Evolutionary conservation across 2,329 filamentous ascomycete species (phyloP).

Genomic region (Xylariaceae sp.): DNA sequence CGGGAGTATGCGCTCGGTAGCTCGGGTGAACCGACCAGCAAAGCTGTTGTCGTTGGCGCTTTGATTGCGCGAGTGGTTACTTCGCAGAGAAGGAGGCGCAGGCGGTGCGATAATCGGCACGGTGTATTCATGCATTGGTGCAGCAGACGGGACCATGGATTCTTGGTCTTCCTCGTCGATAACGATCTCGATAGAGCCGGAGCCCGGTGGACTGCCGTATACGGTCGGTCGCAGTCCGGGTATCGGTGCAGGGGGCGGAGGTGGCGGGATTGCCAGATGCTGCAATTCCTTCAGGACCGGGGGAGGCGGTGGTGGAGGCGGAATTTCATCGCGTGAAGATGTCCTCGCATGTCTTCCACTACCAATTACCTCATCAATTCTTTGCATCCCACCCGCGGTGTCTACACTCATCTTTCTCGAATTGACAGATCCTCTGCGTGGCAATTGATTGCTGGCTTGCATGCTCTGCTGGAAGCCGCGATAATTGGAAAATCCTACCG

Average conservation of each 20-base stretch:
- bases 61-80: constrained; percentile 51
- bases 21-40: constrained; percentile 50
- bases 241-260: constrained; percentile 56
- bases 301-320: constrained; percentile 47
- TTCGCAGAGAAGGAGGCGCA: constrained; percentile 37
- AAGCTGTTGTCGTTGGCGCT: constrained; percentile 50
- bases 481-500: constrained; percentile 35
- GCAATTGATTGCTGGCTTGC: constrained; percentile 25
- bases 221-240: constrained; percentile 39
- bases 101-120: constrained; percentile 44
- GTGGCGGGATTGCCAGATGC: constrained; percentile 56
- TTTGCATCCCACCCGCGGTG: constrained; percentile 38
- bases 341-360: constrained; percentile 35
- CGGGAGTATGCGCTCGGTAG: constrained; percentile 56
- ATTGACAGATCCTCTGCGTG: constrained; percentile 29
- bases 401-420: constrained; percentile 36
- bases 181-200: constrained; percentile 60
- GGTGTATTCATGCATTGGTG: constrained; percentile 38
- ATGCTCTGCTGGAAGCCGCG: constrained; percentile 37
- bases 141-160: constrained; percentile 26
- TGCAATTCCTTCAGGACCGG: constrained; percentile 58
- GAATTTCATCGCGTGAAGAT: constrained; percentile 48
- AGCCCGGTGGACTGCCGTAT: constrained; percentile 39
- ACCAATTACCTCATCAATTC: constrained; percentile 44
- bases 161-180: constrained; percentile 53